These are phyloP conservation scores for Phytophthora fragariaefolia DNA, from an alignment of 352 stramenopile genomes.

Conservation along the genomic window DNA sequence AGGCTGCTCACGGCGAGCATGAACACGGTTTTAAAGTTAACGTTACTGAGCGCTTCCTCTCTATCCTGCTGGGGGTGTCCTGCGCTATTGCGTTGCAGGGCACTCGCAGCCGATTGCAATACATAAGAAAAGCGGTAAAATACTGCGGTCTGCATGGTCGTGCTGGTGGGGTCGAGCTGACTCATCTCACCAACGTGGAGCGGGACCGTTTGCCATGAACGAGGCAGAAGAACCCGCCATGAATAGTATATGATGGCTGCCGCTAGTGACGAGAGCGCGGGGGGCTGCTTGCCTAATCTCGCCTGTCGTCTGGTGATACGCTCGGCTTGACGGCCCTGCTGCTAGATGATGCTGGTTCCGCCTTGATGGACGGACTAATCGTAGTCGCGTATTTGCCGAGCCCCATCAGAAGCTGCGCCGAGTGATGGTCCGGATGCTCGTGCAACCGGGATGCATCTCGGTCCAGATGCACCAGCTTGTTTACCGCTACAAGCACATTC, in stretches of 20 bases:
- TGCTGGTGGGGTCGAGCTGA: no score
- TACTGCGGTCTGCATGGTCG: not conserved
- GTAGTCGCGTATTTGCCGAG: slow-evolving; percentile 42
- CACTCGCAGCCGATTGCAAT: not conserved
- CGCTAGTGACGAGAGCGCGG: not conserved
- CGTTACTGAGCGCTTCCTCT: no score
- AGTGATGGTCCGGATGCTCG: slow-evolving; percentile 51
- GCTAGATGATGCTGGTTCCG: slow-evolving; percentile 13
- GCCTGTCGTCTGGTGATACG: slow-evolving; percentile 21
- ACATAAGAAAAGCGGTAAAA: slow-evolving; percentile 4
- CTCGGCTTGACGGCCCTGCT: slow-evolving; percentile 16
- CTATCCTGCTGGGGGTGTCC: no score
- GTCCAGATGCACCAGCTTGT: slow-evolving; percentile 40
- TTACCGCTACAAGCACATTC: slow-evolving; percentile 23
- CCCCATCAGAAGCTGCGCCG: slow-evolving; percentile 61
- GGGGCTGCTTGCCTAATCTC: slow-evolving; percentile 9
- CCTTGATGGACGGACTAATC: slow-evolving; percentile 24
- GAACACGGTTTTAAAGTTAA: no score
- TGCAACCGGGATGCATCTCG: slow-evolving; percentile 15
- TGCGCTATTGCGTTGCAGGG: not conserved
- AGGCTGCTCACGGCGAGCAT: no score
- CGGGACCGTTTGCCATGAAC: not conserved
- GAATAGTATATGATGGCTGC: not conserved
- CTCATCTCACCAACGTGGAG: no score
- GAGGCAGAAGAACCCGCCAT: not conserved